Evolutionary conservation across 208 protist genomes (phyloP).

Genomic region (Spongospora subterranea): DNA sequence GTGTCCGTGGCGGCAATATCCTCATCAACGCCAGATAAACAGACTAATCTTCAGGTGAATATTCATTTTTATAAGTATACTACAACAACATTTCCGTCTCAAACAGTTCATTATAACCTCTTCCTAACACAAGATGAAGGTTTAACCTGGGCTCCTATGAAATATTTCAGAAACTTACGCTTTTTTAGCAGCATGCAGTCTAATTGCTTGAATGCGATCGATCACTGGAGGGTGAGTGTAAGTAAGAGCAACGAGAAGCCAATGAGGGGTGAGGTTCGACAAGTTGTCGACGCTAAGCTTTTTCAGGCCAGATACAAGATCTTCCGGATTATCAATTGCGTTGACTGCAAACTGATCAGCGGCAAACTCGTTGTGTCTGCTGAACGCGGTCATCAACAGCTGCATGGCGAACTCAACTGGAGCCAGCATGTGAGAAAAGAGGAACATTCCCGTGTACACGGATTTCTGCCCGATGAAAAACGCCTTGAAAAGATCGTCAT

Average conservation of each 20-base stretch:
- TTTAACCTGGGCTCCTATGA: too few species aligned
- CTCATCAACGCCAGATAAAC: too few species aligned
- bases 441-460: not conserved
- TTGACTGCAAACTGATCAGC: conserved; percentile 26
- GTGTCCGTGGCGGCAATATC: too few species aligned
- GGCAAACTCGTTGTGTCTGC: not conserved
- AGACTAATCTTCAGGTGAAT: too few species aligned
- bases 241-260: not conserved
- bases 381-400: not conserved
- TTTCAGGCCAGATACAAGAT: conserved; percentile 27
- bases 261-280: conserved; percentile 47
- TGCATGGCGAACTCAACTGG: not conserved
- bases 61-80: too few species aligned
- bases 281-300: conserved; percentile 27
- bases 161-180: too few species aligned
- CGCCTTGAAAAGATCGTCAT: not conserved
- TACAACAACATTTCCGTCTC: too few species aligned
- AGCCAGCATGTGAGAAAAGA: conserved; percentile 19
- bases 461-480: conserved; percentile 2
- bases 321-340: not conserved
- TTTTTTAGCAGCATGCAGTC: not conserved
- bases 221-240: conserved; percentile 46
- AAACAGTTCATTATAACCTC: too few species aligned
- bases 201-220: not conserved
- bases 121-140: too few species aligned